Conservation (phyloP, 1,284 basidiomycete species). For the Boletus mariae region DNA sequence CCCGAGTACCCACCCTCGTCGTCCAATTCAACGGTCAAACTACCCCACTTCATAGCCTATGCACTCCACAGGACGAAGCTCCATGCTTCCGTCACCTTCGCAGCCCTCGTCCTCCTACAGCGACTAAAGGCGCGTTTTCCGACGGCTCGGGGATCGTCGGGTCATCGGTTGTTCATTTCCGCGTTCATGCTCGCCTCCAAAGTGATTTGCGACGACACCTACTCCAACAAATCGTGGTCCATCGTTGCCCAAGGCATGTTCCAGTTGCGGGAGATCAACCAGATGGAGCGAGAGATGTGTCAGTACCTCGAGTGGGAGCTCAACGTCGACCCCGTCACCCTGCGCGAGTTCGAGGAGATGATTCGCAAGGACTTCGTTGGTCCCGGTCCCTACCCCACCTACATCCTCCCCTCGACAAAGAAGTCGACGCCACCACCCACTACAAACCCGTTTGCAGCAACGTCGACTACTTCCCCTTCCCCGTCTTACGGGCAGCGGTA, state of each 20-base stretch:
- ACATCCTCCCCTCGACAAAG: constrained; percentile 55
- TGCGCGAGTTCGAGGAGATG: constrained; percentile 60
- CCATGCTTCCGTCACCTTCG: constrained; percentile 78
- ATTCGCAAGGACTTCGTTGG: constrained; percentile 61
- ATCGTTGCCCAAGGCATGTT: constrained; percentile 94
- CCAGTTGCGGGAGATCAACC: constrained; percentile 86
- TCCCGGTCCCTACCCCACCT: constrained; percentile 53
- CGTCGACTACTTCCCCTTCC: constrained; percentile 44
- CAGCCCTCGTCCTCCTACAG: constrained; percentile 74
- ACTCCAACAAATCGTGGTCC: constrained; percentile 94
- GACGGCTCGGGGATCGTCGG: constrained; percentile 88
- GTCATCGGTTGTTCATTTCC: constrained; percentile 87
- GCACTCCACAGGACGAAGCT: constrained; percentile 64
- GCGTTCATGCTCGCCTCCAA: constrained; percentile 93
- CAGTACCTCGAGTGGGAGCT: constrained; percentile 87
- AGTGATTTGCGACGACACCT: constrained; percentile 95
- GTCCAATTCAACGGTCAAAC: no score
- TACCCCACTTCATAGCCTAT: no score
- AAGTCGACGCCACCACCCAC: constrained; percentile 46
- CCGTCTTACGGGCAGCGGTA: constrained; percentile 48
- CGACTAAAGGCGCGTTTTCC: constrained; percentile 89
- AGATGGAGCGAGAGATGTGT: constrained; percentile 95
- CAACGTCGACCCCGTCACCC: constrained; percentile 66
- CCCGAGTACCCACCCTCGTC: no score
- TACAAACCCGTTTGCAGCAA: constrained; percentile 41